phyloP scores from a whole-genome alignment of 352 stramenopile species.

The Thalassiosira mediterranea region DNA sequence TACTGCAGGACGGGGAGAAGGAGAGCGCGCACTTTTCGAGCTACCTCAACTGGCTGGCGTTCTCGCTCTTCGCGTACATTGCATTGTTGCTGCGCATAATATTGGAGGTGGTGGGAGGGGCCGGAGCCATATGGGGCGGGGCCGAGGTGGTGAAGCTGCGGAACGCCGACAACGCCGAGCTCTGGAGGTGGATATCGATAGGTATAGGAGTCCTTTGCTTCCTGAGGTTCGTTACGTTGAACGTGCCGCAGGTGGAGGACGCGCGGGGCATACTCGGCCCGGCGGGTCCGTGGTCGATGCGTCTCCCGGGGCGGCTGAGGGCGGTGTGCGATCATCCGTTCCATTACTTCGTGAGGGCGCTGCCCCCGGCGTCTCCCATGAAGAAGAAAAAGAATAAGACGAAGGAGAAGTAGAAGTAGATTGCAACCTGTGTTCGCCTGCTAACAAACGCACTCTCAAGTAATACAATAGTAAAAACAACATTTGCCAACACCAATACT shows the following conservation, averaged over 20 bases:
- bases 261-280: slow-evolving; percentile 45
- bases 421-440: too few species aligned
- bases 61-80: slow-evolving; percentile 35
- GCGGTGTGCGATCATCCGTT: slow-evolving; percentile 46
- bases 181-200: slow-evolving; percentile 43
- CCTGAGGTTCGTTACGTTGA: slow-evolving; percentile 35
- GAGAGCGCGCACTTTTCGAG: slow-evolving; percentile 27
- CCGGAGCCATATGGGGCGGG: slow-evolving; percentile 48
- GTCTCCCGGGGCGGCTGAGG: slow-evolving; percentile 31
- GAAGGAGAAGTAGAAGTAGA: too few species aligned
- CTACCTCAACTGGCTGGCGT: slow-evolving; percentile 30
- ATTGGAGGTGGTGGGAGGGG: slow-evolving; percentile 40
- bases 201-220: slow-evolving; percentile 37
- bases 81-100: slow-evolving; percentile 39
- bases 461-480: too few species aligned
- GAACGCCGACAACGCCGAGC: slow-evolving; percentile 32
- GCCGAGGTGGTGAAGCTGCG: slow-evolving; percentile 24
- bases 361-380: slow-evolving; percentile 12
- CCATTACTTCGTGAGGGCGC: slow-evolving; percentile 49
- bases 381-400: slow-evolving; percentile 28
- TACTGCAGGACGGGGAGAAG: slow-evolving; percentile 46
- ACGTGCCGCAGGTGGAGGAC: slow-evolving; percentile 38
- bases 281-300: slow-evolving; percentile 36
- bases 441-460: too few species aligned
- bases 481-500: too few species aligned